Percentiles rank a stretch among this genome's conserved stretches.
Conservation (phyloP, 768 basidiomycete species). For the Trametes punicea region DNA sequence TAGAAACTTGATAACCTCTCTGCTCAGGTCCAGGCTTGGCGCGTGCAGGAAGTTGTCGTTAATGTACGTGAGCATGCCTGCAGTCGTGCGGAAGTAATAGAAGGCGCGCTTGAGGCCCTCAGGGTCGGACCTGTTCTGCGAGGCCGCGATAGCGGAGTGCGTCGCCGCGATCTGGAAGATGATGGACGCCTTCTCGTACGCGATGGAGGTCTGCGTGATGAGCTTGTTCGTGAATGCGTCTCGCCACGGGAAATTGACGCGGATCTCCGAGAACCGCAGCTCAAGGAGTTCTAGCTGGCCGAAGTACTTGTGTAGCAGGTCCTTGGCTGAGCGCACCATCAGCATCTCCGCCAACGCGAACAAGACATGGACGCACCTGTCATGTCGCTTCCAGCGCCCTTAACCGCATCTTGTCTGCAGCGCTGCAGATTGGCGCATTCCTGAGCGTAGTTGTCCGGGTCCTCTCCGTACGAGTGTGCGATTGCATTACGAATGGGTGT, state of each 20-base stretch:
- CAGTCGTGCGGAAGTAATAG: constrained; percentile 83
- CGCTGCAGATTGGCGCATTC: constrained; percentile 86
- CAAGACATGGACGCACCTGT: constrained; percentile 57
- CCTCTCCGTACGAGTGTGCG: constrained; percentile 90
- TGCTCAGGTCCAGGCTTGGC: constrained; percentile 89
- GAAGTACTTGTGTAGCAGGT: constrained; percentile 98
- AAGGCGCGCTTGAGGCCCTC: constrained; percentile 94
- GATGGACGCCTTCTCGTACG: constrained; percentile 96
- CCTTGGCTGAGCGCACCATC: constrained; percentile 55
- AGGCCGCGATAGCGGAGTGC: constrained; percentile 85
- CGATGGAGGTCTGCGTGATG: constrained; percentile 93
- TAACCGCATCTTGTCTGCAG: constrained; percentile 92
- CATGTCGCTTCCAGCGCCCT: constrained; percentile 92
- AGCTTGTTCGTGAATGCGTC: constrained; percentile 96
- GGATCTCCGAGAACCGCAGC: constrained; percentile 93
- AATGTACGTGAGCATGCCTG: constrained; percentile 97
- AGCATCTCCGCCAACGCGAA: not conserved
- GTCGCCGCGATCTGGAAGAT: constrained; percentile 95
- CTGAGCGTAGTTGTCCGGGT: constrained; percentile 79
- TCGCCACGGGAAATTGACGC: constrained; percentile 94
- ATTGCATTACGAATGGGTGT: constrained; percentile 82
- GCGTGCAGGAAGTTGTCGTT: constrained; percentile 99
- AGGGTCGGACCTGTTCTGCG: constrained; percentile 82
- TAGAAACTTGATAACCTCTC: constrained; percentile 93
- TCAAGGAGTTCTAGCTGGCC: constrained; percentile 97